Evolutionary conservation across 768 basidiomycete genomes (phyloP), one percentile per base, ranked within the genome.

Genomic region (Mycena rosella): DNA sequence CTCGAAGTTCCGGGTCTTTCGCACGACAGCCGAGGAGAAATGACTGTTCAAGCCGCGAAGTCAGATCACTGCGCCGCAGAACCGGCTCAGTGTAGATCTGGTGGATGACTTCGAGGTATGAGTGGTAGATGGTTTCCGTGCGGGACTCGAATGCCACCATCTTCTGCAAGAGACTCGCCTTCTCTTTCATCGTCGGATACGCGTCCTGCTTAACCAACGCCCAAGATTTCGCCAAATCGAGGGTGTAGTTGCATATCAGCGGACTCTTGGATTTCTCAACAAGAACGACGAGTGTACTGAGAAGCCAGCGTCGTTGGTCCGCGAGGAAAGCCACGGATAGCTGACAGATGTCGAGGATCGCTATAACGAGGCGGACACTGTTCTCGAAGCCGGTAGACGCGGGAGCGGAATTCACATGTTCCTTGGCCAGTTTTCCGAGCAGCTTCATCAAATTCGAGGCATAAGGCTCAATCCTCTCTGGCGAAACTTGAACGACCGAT

Each of bases 121-220:
- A 87, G 49, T 90, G 87, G 77, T 93, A 95, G 5, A 99, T 84
- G 5, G 82, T 71, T n/a, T 96, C 93, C 40, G 89, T 91, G 34
- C 93, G 89, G 26, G 84, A 83, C 79, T 98, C 96, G 73, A 90
- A 96, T 13, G 87, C 82, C 8, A 87, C 85, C 96, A 99, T 96
- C 76, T 94, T 95, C 74, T 93, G 90, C 67, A 99, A 78, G 34
- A 99, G 81, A 30, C 86, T 91, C 3, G 96, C 92, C 78, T 98
- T 99, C 81, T 99, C 98, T 79, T 98, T 98, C 87, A 94, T 91
- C 0, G 93, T 93, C 9, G 96, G 96, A 76, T 93, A 93, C 2
- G 90, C 85, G 63, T 98, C 95, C 58, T 91, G 92, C 73, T 88
- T 89, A 47, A 91, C 88, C 71, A 97, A 82, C n/a, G 94, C 92